phyloP scores from a whole-genome alignment of 2,329 filamentous ascomycete genomes.

The Magnaporthiopsis incrustans region DNA sequence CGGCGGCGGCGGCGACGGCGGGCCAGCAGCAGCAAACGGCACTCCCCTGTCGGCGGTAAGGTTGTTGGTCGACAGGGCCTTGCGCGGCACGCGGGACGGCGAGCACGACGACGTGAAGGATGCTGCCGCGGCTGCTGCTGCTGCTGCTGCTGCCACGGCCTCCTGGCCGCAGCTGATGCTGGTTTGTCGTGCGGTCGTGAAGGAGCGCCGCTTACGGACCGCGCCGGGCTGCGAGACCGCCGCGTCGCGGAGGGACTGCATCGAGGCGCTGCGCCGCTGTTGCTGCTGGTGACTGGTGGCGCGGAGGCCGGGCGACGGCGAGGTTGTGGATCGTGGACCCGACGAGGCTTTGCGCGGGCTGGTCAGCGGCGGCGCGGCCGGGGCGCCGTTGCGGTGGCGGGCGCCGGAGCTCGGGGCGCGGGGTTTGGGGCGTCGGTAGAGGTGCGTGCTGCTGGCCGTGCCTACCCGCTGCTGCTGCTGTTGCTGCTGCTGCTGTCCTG shows the following conservation, averaged over 20 bases:
- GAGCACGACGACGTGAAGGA: neutral
- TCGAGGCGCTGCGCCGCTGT: constrained; percentile 18
- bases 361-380: constrained; percentile 21
- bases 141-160: no score
- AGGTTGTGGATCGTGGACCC: constrained; percentile 20
- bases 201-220: neutral
- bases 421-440: constrained; percentile 30
- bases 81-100: neutral
- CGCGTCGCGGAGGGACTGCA: constrained; percentile 17
- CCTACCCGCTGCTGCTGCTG: constrained; percentile 1
- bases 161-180: no score
- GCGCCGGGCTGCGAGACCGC: neutral
- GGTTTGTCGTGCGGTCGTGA: no score
- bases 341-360: constrained; percentile 30
- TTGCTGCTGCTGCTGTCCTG: constrained; percentile 2
- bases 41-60: neutral
- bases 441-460: constrained; percentile 7
- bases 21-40: constrained; percentile 15
- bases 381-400: constrained; percentile 32
- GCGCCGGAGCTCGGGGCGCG: constrained; percentile 47
- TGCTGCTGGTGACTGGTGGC: neutral
- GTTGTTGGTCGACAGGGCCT: neutral
- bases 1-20: constrained; percentile 12
- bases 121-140: no score
- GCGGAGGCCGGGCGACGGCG: constrained; percentile 10